These are phyloP conservation scores for Coemansia sp. DNA, from an alignment of 192 early-diverging fungal species.

Conservation along the genomic window DNA sequence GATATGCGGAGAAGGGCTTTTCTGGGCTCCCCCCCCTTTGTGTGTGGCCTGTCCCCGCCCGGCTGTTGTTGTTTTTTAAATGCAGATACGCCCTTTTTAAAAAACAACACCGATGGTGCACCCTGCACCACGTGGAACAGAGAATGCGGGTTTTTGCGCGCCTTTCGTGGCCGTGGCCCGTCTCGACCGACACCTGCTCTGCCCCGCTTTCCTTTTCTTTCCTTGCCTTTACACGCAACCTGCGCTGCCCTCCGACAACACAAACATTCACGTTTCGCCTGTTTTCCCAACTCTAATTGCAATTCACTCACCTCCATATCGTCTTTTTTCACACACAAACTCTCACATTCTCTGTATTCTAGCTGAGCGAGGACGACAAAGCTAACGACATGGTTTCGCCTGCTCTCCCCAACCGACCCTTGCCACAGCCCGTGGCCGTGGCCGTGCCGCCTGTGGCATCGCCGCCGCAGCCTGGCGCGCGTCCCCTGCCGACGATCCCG, in stretches of 20 bases:
- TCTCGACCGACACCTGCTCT: too few species aligned
- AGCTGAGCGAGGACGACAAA: conserved; percentile 18
- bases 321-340: conserved; percentile 3
- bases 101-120: too few species aligned
- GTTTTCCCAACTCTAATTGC: too few species aligned
- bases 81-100: too few species aligned
- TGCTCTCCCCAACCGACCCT: conserved; percentile 26
- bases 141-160: too few species aligned
- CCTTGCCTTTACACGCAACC: neutral
- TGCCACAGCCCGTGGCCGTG: conserved; percentile 28
- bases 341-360: neutral
- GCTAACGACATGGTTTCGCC: conserved; percentile 16
- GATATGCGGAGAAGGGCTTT: too few species aligned
- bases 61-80: too few species aligned
- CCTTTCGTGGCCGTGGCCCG: too few species aligned
- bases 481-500: conserved; percentile 22
- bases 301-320: neutral
- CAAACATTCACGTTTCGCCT: neutral
- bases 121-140: too few species aligned
- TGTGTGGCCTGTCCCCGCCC: too few species aligned
- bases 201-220: neutral
- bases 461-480: conserved; percentile 13
- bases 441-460: conserved; percentile 4
- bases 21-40: too few species aligned
- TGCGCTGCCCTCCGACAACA: neutral